Conservation (phyloP, 2,329 filamentous ascomycete species). For the Aspergillus fischeri region DNA sequence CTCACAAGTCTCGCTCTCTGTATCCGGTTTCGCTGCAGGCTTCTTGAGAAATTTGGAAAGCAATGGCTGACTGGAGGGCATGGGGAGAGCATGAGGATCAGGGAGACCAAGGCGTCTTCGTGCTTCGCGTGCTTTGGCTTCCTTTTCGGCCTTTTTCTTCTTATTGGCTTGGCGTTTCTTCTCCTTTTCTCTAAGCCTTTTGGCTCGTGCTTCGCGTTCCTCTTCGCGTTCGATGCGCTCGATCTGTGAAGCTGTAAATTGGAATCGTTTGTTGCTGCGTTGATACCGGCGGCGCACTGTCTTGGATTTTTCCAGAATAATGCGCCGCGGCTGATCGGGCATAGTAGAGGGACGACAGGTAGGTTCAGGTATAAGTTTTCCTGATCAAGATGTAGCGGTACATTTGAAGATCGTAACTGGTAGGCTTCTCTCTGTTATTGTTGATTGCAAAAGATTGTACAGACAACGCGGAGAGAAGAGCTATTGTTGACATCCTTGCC, state of each 20-base stretch:
- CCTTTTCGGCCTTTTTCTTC: slow-evolving; percentile 33
- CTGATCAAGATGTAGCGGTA: slow-evolving; percentile 2
- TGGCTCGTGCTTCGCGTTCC: slow-evolving; percentile 37
- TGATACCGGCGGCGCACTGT: slow-evolving; percentile 37
- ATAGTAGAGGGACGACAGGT: slow-evolving; percentile 17
- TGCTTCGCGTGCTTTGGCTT: slow-evolving; percentile 32
- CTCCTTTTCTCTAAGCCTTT: slow-evolving; percentile 35
- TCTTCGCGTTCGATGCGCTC: slow-evolving; percentile 40
- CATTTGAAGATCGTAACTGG: slow-evolving; percentile 1
- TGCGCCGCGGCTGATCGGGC: slow-evolving; percentile 27
- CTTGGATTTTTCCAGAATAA: slow-evolving; percentile 37
- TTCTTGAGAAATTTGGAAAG: slow-evolving; percentile 30
- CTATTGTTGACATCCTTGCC: neutral
- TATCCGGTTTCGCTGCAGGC: slow-evolving; percentile 7
- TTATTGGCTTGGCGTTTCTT: slow-evolving; percentile 31
- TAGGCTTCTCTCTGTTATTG: neutral
- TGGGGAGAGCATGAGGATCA: slow-evolving; percentile 26
- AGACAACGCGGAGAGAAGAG: slow-evolving; percentile 2
- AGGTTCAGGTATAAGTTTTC: neutral
- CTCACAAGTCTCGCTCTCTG: slow-evolving; percentile 1
- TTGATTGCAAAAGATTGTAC: neutral
- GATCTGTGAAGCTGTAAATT: slow-evolving; percentile 34
- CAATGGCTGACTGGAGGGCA: slow-evolving; percentile 33
- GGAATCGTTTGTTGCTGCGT: slow-evolving; percentile 34
- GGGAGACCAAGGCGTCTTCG: slow-evolving; percentile 27